Conservation (phyloP, 2,329 filamentous ascomycete species). For the Xylariaceae sp. region DNA sequence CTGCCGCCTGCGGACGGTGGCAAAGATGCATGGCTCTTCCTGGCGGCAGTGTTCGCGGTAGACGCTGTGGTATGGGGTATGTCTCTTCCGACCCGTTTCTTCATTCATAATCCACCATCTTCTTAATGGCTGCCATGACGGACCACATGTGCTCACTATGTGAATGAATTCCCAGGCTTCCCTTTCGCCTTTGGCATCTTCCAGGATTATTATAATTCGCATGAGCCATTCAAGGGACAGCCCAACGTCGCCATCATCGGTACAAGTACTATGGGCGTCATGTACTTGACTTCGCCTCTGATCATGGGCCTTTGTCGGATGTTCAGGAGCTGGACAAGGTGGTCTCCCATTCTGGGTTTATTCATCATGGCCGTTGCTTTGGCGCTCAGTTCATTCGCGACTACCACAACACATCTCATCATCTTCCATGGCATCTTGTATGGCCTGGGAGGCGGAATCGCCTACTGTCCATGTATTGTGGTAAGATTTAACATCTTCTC, state of each 20-base stretch:
- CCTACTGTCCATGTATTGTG: conserved; percentile 46
- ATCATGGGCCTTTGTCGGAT: conserved; percentile 42
- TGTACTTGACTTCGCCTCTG: conserved; percentile 50
- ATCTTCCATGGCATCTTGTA: conserved; percentile 57
- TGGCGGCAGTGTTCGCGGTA: conserved; percentile 45
- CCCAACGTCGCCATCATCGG: conserved; percentile 57
- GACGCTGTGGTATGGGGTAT: conserved; percentile 51
- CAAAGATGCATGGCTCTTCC: conserved; percentile 37
- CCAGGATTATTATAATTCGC: conserved; percentile 60
- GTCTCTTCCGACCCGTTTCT: conserved; percentile 6
- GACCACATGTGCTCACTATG: background rate
- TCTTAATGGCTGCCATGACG: background rate
- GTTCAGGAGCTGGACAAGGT: conserved; percentile 38
- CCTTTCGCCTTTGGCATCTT: conserved; percentile 66
- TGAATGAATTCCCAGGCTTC: conserved; percentile 46
- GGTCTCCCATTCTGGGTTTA: conserved; percentile 42
- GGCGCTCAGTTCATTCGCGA: conserved; percentile 48
- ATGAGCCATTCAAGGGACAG: conserved; percentile 51
- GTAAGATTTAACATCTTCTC: conserved; percentile 6
- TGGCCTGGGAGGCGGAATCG: conserved; percentile 50
- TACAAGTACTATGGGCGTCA: conserved; percentile 56
- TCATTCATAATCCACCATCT: background rate
- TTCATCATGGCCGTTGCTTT: conserved; percentile 48
- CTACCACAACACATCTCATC: conserved; percentile 49
- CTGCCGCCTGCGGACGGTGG: conserved; percentile 29